Conservation (phyloP, 192 early-diverging fungal genomes). For the Geranomyces michiganensis region DNA sequence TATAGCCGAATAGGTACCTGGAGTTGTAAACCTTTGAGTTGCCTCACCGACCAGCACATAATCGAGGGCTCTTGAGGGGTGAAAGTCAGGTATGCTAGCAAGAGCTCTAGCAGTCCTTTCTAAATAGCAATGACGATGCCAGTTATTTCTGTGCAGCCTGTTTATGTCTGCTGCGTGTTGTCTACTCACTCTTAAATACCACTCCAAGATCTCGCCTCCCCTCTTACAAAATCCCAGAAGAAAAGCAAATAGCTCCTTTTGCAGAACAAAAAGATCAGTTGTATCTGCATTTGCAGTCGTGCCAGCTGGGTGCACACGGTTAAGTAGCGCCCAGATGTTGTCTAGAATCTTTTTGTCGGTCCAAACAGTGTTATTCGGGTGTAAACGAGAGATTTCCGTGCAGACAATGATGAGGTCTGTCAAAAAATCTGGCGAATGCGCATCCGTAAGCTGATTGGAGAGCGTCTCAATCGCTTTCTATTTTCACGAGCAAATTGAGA, state of each 20-base stretch:
- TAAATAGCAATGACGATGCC: neutral
- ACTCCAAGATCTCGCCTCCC: constrained; percentile 11
- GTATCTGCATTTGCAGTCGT: constrained; percentile 2
- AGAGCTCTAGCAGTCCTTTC: constrained; percentile 42
- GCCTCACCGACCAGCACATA: constrained; percentile 32
- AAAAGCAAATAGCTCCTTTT: constrained; percentile 14
- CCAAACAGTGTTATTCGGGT: constrained; percentile 1
- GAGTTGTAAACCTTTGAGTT: constrained; percentile 43
- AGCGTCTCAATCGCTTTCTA: constrained; percentile 3
- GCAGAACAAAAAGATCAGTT: neutral
- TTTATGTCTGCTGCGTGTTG: neutral
- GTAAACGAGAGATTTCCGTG: neutral
- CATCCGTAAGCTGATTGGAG: neutral
- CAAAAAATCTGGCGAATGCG: constrained; percentile 15
- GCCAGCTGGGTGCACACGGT: neutral
- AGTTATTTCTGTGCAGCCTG: neutral
- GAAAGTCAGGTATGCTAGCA: constrained; percentile 36
- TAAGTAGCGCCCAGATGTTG: constrained; percentile 1
- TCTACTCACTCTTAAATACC: constrained; percentile 15
- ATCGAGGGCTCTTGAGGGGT: constrained; percentile 25
- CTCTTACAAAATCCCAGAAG: neutral
- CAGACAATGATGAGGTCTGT: constrained; percentile 19
- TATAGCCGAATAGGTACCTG: constrained; percentile 28
- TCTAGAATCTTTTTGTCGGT: constrained; percentile 1
- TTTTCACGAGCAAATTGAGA: neutral